phyloP scores from a whole-genome alignment of 75 land plant species.

The Chamaecyparis obtusa region DNA sequence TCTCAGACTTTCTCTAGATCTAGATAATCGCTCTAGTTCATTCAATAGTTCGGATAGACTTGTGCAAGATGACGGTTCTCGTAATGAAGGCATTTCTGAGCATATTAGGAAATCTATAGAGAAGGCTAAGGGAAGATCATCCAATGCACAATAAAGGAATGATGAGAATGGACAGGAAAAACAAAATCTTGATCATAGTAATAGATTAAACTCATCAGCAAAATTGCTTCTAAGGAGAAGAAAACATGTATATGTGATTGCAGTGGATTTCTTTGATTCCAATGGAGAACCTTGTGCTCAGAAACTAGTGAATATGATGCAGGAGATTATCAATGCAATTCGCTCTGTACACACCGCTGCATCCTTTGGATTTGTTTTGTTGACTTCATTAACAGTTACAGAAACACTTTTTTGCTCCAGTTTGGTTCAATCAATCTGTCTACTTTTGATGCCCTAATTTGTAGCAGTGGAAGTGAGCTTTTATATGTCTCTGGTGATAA shows the following conservation, averaged over 20 bases:
- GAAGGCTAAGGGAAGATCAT: neutral
- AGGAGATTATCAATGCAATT: conserved; percentile 33
- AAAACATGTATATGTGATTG: conserved; percentile 51
- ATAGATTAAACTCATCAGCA: neutral
- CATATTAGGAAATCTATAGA: neutral
- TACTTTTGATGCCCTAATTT: conserved; percentile 71
- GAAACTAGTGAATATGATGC: conserved; percentile 19
- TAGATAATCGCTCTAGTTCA: conserved; percentile 14
- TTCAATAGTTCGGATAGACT: conserved; percentile 5
- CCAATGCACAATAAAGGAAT: neutral
- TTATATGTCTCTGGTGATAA: conserved; percentile 34
- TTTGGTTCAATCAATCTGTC: conserved; percentile 24
- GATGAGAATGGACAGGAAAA: neutral
- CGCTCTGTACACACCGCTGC: neutral
- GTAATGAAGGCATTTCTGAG: conserved; percentile 1
- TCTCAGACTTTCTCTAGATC: conserved; percentile 27
- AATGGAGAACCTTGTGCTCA: conserved; percentile 20
- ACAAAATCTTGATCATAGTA: conserved; percentile 5
- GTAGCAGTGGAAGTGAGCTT: conserved; percentile 73
- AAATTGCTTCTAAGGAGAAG: conserved; percentile 37
- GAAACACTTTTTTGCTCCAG: conserved; percentile 43
- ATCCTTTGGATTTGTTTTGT: conserved; percentile 42
- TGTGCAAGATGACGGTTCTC: neutral
- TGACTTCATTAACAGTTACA: conserved; percentile 48
- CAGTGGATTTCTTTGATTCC: conserved; percentile 55